Conservation (phyloP, 2,329 filamentous ascomycete genomes). For the Nectriaceae sp. region DNA sequence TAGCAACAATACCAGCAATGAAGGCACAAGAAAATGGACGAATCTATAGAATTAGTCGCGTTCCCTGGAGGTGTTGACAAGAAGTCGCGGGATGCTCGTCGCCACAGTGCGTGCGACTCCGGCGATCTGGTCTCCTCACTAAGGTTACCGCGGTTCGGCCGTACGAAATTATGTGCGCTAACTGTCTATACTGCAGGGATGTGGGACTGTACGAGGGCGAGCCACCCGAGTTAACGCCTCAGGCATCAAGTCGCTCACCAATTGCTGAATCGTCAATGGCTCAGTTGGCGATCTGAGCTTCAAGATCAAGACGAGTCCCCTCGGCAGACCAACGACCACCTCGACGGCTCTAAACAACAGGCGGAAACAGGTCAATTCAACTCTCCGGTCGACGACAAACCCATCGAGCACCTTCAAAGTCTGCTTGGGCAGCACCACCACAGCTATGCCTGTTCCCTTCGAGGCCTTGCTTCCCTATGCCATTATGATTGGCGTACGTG, state of each 20-base stretch:
- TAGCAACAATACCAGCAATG: constrained; percentile 7
- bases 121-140: constrained; percentile 1
- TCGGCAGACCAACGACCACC: constrained; percentile 20
- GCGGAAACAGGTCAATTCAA: constrained; percentile 28
- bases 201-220: constrained; percentile 2
- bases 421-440: constrained; percentile 34
- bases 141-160: constrained; percentile 4
- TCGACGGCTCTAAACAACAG: constrained; percentile 19
- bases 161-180: neutral
- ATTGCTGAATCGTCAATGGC: constrained; percentile 31
- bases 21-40: constrained; percentile 10
- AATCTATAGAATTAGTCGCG: constrained; percentile 22
- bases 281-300: constrained; percentile 27
- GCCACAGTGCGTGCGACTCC: constrained; percentile 31
- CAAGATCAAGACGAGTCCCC: constrained; percentile 26
- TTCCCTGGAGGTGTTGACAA: constrained; percentile 24
- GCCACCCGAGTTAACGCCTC: constrained; percentile 14
- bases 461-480: constrained; percentile 65
- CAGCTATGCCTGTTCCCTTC: constrained; percentile 63
- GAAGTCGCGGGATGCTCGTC: constrained; percentile 27
- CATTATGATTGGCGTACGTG: constrained; percentile 62
- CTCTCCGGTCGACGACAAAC: constrained; percentile 7
- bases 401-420: constrained; percentile 19
- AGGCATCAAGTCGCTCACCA: constrained; percentile 28
- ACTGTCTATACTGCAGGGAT: constrained; percentile 23